These are phyloP conservation scores for Alliaria petiolata DNA, from an alignment of 345 rosid species.

Conservation along the genomic window DNA sequence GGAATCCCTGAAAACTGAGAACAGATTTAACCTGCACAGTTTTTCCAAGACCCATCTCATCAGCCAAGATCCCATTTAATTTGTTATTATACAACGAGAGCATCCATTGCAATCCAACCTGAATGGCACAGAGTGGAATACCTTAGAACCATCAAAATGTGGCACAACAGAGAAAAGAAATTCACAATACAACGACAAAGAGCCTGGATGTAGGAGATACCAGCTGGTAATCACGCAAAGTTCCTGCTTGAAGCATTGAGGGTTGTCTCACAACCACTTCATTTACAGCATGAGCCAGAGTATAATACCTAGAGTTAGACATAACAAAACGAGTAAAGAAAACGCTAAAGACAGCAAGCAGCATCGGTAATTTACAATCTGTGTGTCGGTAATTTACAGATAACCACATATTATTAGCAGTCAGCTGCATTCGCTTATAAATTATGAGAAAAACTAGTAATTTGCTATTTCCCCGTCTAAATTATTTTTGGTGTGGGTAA, in stretches of 20 bases:
- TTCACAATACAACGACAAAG: neutral
- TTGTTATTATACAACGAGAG: slow-evolving; percentile 97
- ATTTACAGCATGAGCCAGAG: slow-evolving; percentile 97
- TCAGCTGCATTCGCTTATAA: neutral
- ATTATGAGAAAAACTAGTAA: slow-evolving; percentile 3
- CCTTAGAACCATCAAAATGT: neutral
- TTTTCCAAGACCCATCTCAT: slow-evolving; percentile 99
- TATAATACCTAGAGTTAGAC: slow-evolving; percentile 66
- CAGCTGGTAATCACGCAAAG: slow-evolving; percentile 97
- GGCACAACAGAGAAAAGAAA: slow-evolving; percentile 8
- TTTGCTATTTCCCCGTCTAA: neutral
- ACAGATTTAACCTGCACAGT: slow-evolving; percentile 82
- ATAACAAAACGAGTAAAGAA: slow-evolving; percentile 1
- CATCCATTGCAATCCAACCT: slow-evolving; percentile 99
- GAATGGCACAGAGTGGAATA: slow-evolving; percentile 20
- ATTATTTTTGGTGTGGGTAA: neutral
- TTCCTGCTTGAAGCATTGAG: slow-evolving; percentile 92
- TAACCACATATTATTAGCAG: neutral
- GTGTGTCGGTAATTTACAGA: slow-evolving; percentile 13
- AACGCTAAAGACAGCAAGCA: neutral
- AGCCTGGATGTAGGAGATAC: slow-evolving; percentile 44
- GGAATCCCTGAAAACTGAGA: slow-evolving; percentile 8
- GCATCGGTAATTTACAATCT: slow-evolving; percentile 6
- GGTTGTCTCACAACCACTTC: slow-evolving; percentile 92
- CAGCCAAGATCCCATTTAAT: slow-evolving; percentile 97